Evolutionary conservation across 225 moss, liverwort and hornwort genomes (phyloP).

Genomic region (Marchantia paleacea): DNA sequence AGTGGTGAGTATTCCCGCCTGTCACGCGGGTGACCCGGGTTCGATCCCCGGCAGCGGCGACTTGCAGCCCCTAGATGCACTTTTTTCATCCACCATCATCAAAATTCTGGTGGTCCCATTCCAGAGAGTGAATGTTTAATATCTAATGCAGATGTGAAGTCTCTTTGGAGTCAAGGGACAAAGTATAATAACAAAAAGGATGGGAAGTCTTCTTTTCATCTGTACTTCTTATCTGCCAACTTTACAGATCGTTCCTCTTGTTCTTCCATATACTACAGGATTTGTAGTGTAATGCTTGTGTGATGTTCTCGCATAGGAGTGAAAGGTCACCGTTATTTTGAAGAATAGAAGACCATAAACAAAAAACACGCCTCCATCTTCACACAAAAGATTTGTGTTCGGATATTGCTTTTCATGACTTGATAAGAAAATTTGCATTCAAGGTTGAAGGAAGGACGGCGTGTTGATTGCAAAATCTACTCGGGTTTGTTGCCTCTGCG

Average conservation of each 20-base stretch:
- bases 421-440: neutral
- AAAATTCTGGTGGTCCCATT: no score
- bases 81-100: no score
- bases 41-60: constrained; percentile 55
- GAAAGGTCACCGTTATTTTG: neutral
- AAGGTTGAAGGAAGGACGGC: neutral
- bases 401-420: neutral
- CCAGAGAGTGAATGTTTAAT: no score
- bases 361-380: neutral
- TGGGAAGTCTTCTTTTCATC: no score
- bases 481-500: neutral
- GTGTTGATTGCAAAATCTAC: neutral
- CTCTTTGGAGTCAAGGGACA: no score
- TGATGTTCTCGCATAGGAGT: no score
- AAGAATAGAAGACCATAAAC: neutral
- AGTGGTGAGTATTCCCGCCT: constrained; percentile 58
- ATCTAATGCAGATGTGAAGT: no score
- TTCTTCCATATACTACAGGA: neutral
- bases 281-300: neutral
- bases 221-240: neutral
- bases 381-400: neutral
- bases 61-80: no score
- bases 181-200: no score
- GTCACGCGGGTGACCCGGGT: constrained; percentile 61
- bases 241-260: neutral